Evolutionary conservation across 305 asterid species (phyloP).

Genomic region (Fraxinus dipetala): DNA sequence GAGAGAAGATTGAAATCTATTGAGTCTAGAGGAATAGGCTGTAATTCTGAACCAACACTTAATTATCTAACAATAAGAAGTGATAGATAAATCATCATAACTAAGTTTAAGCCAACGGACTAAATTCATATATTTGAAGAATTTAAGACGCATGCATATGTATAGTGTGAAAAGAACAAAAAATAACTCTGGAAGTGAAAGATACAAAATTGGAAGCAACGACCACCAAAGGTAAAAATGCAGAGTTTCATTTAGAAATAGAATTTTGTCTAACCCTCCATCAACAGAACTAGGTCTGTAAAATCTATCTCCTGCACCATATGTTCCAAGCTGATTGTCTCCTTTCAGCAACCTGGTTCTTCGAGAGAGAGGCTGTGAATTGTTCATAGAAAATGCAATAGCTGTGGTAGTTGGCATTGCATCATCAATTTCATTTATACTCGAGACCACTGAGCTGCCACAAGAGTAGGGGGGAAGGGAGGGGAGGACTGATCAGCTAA

Average conservation of each 20-base stretch:
- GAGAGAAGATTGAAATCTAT: background rate
- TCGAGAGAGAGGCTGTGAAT: conserved; percentile 82
- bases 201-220: background rate
- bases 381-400: conserved; percentile 53
- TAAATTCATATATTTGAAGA: conserved; percentile 7
- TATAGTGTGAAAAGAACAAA: background rate
- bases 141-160: conserved; percentile 6
- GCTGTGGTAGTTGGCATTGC: conserved; percentile 66
- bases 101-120: background rate
- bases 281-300: conserved; percentile 67
- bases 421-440: conserved; percentile 72
- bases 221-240: background rate
- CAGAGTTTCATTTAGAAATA: background rate
- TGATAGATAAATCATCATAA: conserved; percentile 6
- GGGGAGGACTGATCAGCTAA: conserved; percentile 24
- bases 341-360: conserved; percentile 87
- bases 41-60: conserved; percentile 12
- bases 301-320: conserved; percentile 63
- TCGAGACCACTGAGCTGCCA: conserved; percentile 78
- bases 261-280: conserved; percentile 65
- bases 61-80: conserved; percentile 8
- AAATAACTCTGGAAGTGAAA: conserved; percentile 8
- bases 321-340: conserved; percentile 53
- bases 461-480: conserved; percentile 28
- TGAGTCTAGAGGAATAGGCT: background rate